Conservation (phyloP, 2,329 filamentous ascomycete species). For the Fusarium virguliforme region DNA sequence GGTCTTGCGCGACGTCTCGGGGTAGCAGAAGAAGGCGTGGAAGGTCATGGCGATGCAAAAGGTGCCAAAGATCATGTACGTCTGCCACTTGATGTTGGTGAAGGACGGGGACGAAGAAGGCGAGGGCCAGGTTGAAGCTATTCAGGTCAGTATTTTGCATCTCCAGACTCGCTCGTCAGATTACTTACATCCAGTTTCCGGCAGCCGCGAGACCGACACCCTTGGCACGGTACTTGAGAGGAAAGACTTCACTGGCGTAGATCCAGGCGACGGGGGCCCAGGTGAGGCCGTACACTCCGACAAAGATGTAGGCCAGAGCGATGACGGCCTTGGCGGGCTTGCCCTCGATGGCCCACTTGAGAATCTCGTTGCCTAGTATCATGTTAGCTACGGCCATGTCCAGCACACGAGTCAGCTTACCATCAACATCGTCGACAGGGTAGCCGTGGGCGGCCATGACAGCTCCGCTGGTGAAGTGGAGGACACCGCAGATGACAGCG, state of each 20-base stretch:
- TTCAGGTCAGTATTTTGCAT: background rate
- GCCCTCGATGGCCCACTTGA: constrained; percentile 64
- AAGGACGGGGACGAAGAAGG: constrained; percentile 59
- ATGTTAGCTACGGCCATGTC: constrained; percentile 6
- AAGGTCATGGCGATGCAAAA: constrained; percentile 62
- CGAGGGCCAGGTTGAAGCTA: constrained; percentile 60
- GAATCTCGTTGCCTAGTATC: constrained; percentile 60
- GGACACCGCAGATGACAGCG: constrained; percentile 61
- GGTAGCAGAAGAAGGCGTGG: constrained; percentile 68
- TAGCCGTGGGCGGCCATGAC: constrained; percentile 67
- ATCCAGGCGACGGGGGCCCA: constrained; percentile 68
- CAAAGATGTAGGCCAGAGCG: constrained; percentile 65
- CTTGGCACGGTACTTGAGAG: constrained; percentile 66
- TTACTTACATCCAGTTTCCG: constrained; percentile 57
- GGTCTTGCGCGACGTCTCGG: constrained; percentile 64
- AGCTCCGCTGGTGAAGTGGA: constrained; percentile 66
- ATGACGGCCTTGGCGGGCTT: constrained; percentile 66
- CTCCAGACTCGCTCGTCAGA: constrained; percentile 11
- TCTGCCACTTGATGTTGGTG: constrained; percentile 64
- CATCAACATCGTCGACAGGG: constrained; percentile 60
- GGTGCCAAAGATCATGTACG: constrained; percentile 64
- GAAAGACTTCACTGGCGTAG: constrained; percentile 73
- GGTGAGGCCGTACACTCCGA: constrained; percentile 58
- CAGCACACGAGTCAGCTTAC: constrained; percentile 19
- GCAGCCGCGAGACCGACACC: constrained; percentile 69